Percentiles rank a stretch among this genome's conserved stretches.
These are phyloP conservation scores for Camelina hispida DNA, from an alignment of 345 rosid species.

Conservation along the genomic window DNA sequence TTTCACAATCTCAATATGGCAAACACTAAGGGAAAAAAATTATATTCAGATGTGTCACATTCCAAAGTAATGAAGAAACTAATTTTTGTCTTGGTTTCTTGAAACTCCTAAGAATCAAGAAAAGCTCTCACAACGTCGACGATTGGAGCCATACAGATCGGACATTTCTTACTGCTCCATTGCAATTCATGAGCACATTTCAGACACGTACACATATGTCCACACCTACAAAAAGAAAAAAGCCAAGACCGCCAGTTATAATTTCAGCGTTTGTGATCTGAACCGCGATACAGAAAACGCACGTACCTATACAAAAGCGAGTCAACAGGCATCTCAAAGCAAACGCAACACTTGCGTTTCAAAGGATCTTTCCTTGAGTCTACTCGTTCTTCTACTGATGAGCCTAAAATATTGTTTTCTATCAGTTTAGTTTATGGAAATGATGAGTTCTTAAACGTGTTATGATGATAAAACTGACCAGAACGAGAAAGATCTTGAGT, in stretches of 20 bases:
- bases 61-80: conserved; percentile 16
- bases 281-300: neutral
- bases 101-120: conserved; percentile 53
- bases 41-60: conserved; percentile 26
- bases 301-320: conserved; percentile 77
- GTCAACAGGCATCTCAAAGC: conserved; percentile 75
- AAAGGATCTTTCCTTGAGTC: conserved; percentile 40
- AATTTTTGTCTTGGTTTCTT: neutral
- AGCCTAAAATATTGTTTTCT: conserved; percentile 16
- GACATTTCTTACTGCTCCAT: conserved; percentile 76
- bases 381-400: conserved; percentile 45
- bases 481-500: conserved; percentile 50
- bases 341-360: conserved; percentile 74
- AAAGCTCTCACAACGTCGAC: conserved; percentile 78
- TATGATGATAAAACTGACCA: conserved; percentile 47
- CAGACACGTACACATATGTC: conserved; percentile 91
- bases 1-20: neutral
- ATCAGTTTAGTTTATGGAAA: conserved; percentile 12
- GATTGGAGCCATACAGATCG: conserved; percentile 78
- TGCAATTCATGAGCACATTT: conserved; percentile 82
- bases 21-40: conserved; percentile 3
- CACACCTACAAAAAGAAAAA: conserved; percentile 55
- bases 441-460: neutral
- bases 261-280: conserved; percentile 4
- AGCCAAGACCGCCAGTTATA: neutral